A percentile compares a stretch with the other conserved stretches of the same genome.
Evolutionary conservation across 148 eudicot genomes (phyloP).

Genomic region (Rheum nobile): DNA sequence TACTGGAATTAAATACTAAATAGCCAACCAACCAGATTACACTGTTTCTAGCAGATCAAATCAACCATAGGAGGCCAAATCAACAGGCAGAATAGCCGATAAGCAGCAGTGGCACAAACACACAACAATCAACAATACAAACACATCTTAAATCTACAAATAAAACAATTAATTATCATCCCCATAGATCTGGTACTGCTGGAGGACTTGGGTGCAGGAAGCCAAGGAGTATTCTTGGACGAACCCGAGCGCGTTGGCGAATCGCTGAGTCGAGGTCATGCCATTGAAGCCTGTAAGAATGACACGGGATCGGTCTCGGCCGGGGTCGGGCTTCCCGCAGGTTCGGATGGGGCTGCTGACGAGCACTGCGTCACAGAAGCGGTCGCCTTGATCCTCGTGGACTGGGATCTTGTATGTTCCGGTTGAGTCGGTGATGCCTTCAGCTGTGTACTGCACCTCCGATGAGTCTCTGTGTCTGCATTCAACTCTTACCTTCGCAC

Average conservation of each 20-base stretch:
- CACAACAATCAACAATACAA: neutral
- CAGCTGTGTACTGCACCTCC: constrained; percentile 16
- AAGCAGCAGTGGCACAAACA: neutral
- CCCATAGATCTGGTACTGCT: constrained; percentile 26
- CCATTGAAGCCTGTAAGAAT: constrained; percentile 41
- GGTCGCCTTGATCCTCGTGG: constrained; percentile 23
- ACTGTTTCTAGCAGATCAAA: neutral
- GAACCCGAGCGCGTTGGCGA: constrained; percentile 31
- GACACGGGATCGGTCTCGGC: constrained; percentile 40
- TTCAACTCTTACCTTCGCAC: constrained; percentile 41
- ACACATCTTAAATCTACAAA: neutral
- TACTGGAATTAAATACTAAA: neutral
- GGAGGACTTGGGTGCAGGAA: constrained; percentile 24
- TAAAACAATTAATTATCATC: constrained; percentile 6
- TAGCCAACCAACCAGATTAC: neutral
- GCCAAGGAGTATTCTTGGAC: constrained; percentile 21
- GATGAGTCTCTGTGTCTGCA: constrained; percentile 32
- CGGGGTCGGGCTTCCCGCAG: constrained; percentile 24
- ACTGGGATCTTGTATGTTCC: constrained; percentile 29
- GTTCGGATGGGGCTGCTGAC: constrained; percentile 21
- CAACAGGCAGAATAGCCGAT: neutral
- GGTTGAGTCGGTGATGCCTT: constrained; percentile 23
- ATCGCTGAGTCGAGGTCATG: constrained; percentile 22
- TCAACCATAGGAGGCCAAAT: neutral
- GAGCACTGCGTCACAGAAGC: constrained; percentile 28